Base-by-base conservation (phyloP, 495 filamentous ascomycete genomes). In the Haplographium delicatum region DNA sequence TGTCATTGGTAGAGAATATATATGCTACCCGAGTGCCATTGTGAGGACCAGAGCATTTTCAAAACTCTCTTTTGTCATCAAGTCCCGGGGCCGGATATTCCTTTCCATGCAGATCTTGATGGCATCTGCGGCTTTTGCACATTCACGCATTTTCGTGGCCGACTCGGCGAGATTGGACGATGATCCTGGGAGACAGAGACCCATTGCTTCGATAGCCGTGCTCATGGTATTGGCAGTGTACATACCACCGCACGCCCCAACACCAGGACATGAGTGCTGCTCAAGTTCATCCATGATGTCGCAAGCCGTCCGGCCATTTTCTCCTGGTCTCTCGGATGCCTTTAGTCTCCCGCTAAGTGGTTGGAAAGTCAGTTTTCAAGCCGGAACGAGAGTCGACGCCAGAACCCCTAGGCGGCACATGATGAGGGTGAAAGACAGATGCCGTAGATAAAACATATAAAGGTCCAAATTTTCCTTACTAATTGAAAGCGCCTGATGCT, bases 151-250 rank as follows among this genome's bases (percentile, higher is more conserved):
- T 68, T 98, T 98, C 33, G 89, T 83, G 5, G 93, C 90, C 2
- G 87, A 91, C 7, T 80, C 73, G 2, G 93, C 93, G 2, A 91
- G 91, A 46, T 83, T 95, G 0, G 88, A 91, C 0, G 89, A 95
- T 1, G 89, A 95, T 8, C 91, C 91, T 0, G 93, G 91, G 13
- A 96, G 74, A 2, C 82, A 82, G 19, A 98, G 75, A 45, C 93
- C 93, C 88, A 98, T 95, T 6, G 89, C 86, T 66, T 98, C 93
- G 55, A 98, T 89, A 11, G 90, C 90, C 0, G 90, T 94, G 4
- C 89, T 87, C 91, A 98, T 95, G 2, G 93, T 96, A 66, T 98
- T 98, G 47, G 93, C 93, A 2, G 93, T 98, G 67, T 86, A 80
- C 88, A 98, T 98, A 41, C 93, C 93, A 55, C 93, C 93, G 60